Base-by-base conservation (phyloP, 805 yeast genomes). In the Scheffersomyces ergatensis region DNA sequence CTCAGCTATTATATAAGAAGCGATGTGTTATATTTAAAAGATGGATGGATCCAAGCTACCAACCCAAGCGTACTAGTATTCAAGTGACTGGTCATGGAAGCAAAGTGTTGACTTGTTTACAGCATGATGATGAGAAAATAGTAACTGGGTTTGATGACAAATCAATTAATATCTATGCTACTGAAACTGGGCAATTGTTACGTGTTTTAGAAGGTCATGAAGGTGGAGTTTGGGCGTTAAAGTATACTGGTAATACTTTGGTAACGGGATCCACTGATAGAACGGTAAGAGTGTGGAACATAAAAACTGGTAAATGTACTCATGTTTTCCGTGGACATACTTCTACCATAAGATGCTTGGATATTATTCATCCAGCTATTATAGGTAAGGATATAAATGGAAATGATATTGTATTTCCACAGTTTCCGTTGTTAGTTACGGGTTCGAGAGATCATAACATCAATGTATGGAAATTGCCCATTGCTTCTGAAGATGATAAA, bases 201-300 rank as follows among this genome's bases (percentile, higher is more conserved):
- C 69, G 76, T 32, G 80, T 81, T 5, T 70, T 93, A 33, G 71
- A 74, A 33, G 97, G 97, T 6, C 99, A 93, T 57, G 95, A 85
- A 40, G 99, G 99, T 34, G 99, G 99, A 30, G 99, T 93, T 4
- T 93, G 99, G 99, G 98, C 99, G 1, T 73, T 93, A 58, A 89
- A 92, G 62, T 90, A 89, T 57, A 72, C 78, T 40, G 89, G 87
- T 17, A 80, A 83, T 53, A 88, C 89, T 7, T 71, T 93, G 34
- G 96, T 92, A 1, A 85, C 95, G 44, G 99, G 98, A 0, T 85
- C 96, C 2, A 92, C 97, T 0, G 99, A 93, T 63, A 77, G 97
- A 50, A 83, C 96, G 0, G 95, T 93, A 3, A 76, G 99, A 43
- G 81, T 93, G 4, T 93, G 99, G 99, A 88, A 90, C 57, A 80